Evolutionary conservation across 371 early-diverging fungal genomes (phyloP).

Genomic region (Racocetra persica): DNA sequence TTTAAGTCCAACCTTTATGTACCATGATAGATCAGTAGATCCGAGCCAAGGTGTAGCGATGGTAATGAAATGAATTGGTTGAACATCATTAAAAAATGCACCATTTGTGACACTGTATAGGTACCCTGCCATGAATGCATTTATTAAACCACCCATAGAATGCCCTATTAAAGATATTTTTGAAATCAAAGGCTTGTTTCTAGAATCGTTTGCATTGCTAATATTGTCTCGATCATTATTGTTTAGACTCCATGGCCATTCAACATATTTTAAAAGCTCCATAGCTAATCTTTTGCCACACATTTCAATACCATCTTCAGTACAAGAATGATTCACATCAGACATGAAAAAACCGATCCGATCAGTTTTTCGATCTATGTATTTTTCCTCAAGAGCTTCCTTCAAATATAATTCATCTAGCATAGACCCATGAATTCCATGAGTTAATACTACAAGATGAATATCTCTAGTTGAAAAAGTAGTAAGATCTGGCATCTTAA

Average conservation of each 20-base stretch:
- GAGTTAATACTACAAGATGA: constrained; percentile 53
- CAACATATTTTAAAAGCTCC: constrained; percentile 48
- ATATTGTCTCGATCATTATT: not conserved
- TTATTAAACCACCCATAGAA: constrained; percentile 55
- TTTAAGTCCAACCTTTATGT: constrained; percentile 45
- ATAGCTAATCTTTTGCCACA: constrained; percentile 51
- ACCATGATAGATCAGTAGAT: constrained; percentile 53
- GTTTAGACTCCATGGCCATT: constrained; percentile 40
- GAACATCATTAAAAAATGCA: constrained; percentile 47
- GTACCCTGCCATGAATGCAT: constrained; percentile 51
- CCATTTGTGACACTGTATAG: constrained; percentile 51
- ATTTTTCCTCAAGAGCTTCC: constrained; percentile 51
- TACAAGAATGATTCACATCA: constrained; percentile 53
- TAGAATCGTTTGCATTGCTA: constrained; percentile 8
- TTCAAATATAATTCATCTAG: constrained; percentile 54
- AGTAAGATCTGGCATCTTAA: constrained; percentile 29
- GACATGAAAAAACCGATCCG: constrained; percentile 48
- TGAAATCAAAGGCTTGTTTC: constrained; percentile 46
- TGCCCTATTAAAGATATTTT: constrained; percentile 54
- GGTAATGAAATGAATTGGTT: constrained; percentile 50
- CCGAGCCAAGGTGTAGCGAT: constrained; percentile 53
- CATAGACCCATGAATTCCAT: constrained; percentile 53
- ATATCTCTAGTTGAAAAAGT: constrained; percentile 17
- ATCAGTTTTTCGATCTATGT: constrained; percentile 29
- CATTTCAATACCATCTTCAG: constrained; percentile 54